These are phyloP conservation scores for Stephania japonica DNA, from an alignment of 164 flowering plant species.

Conservation along the genomic window DNA sequence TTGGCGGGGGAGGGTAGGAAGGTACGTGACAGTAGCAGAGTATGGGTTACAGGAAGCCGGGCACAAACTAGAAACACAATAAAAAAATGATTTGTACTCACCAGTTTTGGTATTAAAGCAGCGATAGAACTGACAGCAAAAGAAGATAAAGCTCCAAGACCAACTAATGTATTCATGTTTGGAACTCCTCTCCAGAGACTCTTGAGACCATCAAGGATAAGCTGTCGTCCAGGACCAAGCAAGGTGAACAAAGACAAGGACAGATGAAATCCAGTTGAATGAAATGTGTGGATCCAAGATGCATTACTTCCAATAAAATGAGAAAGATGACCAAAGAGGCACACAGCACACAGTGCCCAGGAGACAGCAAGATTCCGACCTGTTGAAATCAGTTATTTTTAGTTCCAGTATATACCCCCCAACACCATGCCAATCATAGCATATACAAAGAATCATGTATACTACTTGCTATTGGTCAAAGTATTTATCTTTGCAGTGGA, in stretches of 20 bases:
- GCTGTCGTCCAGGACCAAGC: constrained; percentile 92
- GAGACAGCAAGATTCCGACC: constrained; percentile 93
- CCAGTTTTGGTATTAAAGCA: constrained; percentile 80
- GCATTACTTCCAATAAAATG: constrained; percentile 79
- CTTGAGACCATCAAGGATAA: constrained; percentile 80
- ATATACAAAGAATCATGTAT: neutral
- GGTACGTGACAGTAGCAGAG: neutral
- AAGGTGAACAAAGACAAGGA: constrained; percentile 83
- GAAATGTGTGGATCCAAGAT: constrained; percentile 78
- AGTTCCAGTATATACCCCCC: neutral
- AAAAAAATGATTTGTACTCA: constrained; percentile 21
- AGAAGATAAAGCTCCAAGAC: constrained; percentile 97
- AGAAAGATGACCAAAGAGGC: constrained; percentile 85
- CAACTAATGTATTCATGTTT: constrained; percentile 98
- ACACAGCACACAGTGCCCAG: constrained; percentile 93
- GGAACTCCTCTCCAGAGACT: constrained; percentile 82
- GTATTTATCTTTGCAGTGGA: neutral
- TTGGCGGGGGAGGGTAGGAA: no score
- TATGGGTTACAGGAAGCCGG: neutral
- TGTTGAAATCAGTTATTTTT: constrained; percentile 20
- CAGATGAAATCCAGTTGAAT: constrained; percentile 88
- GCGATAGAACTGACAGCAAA: constrained; percentile 90
- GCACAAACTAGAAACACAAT: neutral
- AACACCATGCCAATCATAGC: neutral
- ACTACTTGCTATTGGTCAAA: neutral